Evolutionary conservation across 495 filamentous ascomycete genomes (phyloP).

Genomic region (Aspergillus bertholletiae): DNA sequence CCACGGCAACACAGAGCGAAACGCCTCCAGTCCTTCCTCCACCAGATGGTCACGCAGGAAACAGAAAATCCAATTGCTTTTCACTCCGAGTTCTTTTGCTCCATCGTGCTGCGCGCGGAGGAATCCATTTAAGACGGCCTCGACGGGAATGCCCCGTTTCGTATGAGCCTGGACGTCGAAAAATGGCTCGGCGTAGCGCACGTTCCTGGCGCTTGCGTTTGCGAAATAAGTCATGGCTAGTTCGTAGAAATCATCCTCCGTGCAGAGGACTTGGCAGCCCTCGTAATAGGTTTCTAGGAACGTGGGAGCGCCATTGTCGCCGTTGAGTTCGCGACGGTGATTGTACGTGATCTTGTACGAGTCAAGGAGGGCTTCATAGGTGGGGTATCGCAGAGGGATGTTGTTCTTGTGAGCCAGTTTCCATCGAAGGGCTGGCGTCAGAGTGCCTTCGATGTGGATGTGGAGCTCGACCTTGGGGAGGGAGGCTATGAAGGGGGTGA

Average conservation of each 20-base stretch:
- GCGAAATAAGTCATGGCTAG: too few species aligned
- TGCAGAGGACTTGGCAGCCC: conserved; percentile 37
- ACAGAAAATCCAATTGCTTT: conserved; percentile 36
- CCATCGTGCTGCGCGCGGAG: too few species aligned
- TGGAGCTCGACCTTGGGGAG: conserved; percentile 45
- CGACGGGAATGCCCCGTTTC: too few species aligned
- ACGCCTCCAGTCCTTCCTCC: conserved; percentile 22
- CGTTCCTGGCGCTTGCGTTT: too few species aligned
- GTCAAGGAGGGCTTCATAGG: conserved; percentile 25
- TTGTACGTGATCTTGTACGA: conserved; percentile 32
- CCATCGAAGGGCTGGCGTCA: conserved; percentile 35
- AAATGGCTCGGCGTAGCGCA: too few species aligned
- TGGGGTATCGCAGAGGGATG: conserved; percentile 27
- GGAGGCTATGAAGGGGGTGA: conserved; percentile 25
- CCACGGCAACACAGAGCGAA: conserved; percentile 25
- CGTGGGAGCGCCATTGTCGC: conserved; percentile 28
- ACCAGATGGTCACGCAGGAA: conserved; percentile 36
- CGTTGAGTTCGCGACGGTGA: conserved; percentile 30
- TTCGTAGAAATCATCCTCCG: too few species aligned
- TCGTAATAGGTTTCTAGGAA: conserved; percentile 42
- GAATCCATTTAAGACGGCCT: too few species aligned
- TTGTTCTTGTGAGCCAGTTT: conserved; percentile 36
- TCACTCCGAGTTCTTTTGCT: conserved; percentile 21
- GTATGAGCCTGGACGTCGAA: too few species aligned
- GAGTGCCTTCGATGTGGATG: conserved; percentile 43